A percentile compares a stretch with the other conserved stretches of the same genome.
phyloP scores from a whole-genome alignment of 2,329 filamentous ascomycete species.

The Hymenoscyphus repandus region DNA sequence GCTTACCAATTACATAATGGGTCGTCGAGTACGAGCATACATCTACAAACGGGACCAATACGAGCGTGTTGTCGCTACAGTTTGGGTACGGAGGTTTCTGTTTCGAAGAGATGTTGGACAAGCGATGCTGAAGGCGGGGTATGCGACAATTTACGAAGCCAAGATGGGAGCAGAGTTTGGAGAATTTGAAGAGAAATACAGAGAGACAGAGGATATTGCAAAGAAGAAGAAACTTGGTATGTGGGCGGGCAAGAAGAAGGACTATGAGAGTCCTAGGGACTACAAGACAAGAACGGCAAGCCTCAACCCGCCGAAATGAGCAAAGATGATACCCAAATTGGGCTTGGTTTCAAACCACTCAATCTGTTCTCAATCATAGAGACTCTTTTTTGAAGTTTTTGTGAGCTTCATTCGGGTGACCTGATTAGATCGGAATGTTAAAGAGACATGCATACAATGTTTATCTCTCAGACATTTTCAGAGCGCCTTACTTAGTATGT shows the following conservation, averaged over 20 bases:
- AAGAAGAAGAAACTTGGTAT: slow-evolving; percentile 63
- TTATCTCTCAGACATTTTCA: too few species aligned
- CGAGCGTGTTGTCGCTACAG: slow-evolving; percentile 81
- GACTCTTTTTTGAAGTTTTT: not conserved
- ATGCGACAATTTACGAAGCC: slow-evolving; percentile 91
- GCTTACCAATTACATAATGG: slow-evolving; percentile 67
- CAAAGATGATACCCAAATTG: slow-evolving; percentile 12
- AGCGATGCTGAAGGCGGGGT: slow-evolving; percentile 79
- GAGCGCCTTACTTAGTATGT: too few species aligned
- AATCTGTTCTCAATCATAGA: not conserved
- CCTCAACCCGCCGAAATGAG: slow-evolving; percentile 27
- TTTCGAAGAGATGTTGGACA: slow-evolving; percentile 76
- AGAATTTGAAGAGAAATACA: slow-evolving; percentile 58
- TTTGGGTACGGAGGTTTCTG: slow-evolving; percentile 62
- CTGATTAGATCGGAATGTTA: too few species aligned
- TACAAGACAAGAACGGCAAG: slow-evolving; percentile 63
- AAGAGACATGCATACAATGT: too few species aligned
- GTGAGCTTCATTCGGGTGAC: not conserved
- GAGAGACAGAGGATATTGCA: slow-evolving; percentile 60
- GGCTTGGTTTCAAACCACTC: not conserved
- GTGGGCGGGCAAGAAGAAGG: slow-evolving; percentile 62
- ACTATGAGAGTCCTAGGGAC: slow-evolving; percentile 77
- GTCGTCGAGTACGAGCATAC: slow-evolving; percentile 72
- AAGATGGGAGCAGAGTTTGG: slow-evolving; percentile 89
- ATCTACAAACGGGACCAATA: slow-evolving; percentile 88